Evolutionary conservation across 129 eudicot genomes (phyloP), one percentile per base, ranked within the genome.

Genomic region (Escallonia herrerae): DNA sequence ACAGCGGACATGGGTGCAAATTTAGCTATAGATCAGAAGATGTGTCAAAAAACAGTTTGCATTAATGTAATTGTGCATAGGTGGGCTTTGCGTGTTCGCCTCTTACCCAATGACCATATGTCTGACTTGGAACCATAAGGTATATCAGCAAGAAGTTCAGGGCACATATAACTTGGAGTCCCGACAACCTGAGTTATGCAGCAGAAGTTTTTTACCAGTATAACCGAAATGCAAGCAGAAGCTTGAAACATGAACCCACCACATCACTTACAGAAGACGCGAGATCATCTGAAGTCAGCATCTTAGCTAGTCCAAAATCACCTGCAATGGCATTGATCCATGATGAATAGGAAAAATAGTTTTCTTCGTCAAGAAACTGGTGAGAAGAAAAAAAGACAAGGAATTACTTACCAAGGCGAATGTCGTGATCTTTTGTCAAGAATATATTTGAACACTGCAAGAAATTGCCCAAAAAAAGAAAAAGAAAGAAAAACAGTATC

Each of bases 101-200:
- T 11, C 87, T 77, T 77, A 93, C 99, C 99, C 64, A 93, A 77
- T 52, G 99, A 93, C 99, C 99, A 93, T 33, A 93, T 86, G 68
- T 93, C 99, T 53, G 99, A 93, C 73, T 93, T 93, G 5, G 95
- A 89, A 73, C 99, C 99, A 79, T 93, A 93, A 44, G 99, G 99
- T 73, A 93, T 93, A 75, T 93, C 96, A 48, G 99, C 96, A 83
- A 93, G 99, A 77, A 93, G 91, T 84, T 93, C 99, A 53, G 99
- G 99, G 77, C 99, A 93, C 99, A 93, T 93, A 66, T 93, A 86
- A 73, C 96, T 93, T 43, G 99, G 99, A 71, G 99, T 93, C 64
- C 99, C 99, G 15, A 93, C 99, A 60, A 93, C 89, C 99, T 93
- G 79, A 56, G 58, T 68, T 53, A 62, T 41, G 47, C 14, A 60